Evolutionary conservation across 2,329 filamentous ascomycete genomes (phyloP), one percentile per base, ranked within the genome.

Genomic region (Paradendryphiella salina): DNA sequence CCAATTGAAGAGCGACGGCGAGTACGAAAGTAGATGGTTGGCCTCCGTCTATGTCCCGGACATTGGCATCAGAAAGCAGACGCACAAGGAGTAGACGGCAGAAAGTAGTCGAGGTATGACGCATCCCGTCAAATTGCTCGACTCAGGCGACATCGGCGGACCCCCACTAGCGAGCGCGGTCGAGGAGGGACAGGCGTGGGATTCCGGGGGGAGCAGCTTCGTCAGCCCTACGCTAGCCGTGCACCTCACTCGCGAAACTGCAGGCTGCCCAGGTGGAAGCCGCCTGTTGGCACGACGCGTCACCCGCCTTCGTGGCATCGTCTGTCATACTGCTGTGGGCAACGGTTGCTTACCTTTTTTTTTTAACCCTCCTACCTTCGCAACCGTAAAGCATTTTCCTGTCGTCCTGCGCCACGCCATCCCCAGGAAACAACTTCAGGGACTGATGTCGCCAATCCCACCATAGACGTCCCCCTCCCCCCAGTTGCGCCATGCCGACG

Each of bases 91-190:
- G 26, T 43, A 37, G 18, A 42, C n/a, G n/a, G 11, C n/a, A 32
- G 20, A 46, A 37, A 45, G 54, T 28, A 18, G 20, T 15, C 23
- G 21, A 41, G 35, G 48, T 54, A 64, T 61, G 61, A 63, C 61
- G 59, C 60, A 56, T 52, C 46, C 39, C 33, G 43, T 20, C 47
- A 58, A 57, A 59, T 50, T 57, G 48, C 44, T 57, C 57, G 59
- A 60, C 58, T 56, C 54, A 60, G 51, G 51, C 66, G 67, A 69
- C 61, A 67, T 70, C 67, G 66, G 67, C 48, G 57, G 49, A 50
- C 52, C 59, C 60, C 59, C 59, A 58, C 54, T 39, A 56, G 56
- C 51, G 50, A 58, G 46, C 18, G 18, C 26, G 26, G 18, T 37
- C 21, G 10, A 33, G n/a, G n/a, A n/a, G n/a, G n/a, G n/a, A n/a